Conservation (phyloP, 148 eudicot species). For the Rheum nobile region DNA sequence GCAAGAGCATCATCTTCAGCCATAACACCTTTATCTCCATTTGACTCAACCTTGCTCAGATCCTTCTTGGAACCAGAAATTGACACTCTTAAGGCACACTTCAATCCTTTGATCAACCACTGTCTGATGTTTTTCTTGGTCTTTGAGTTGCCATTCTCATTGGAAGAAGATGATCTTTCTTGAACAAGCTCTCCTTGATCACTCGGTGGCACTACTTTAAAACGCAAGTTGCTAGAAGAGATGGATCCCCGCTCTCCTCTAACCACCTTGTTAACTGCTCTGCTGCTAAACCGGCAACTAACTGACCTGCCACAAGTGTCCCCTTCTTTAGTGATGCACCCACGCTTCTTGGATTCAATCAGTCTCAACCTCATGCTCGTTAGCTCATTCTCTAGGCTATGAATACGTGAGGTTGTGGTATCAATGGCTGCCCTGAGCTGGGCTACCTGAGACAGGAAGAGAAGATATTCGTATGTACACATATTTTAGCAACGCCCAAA, state of each 20-base stretch:
- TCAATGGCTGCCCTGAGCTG: conserved; percentile 42
- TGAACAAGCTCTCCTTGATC: not conserved
- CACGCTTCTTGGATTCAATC: conserved; percentile 7
- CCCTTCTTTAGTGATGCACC: not conserved
- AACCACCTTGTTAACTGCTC: conserved; percentile 23
- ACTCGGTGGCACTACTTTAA: conserved; percentile 5
- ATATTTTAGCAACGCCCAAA: not conserved
- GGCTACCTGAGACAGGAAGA: conserved; percentile 3
- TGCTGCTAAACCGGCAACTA: conserved; percentile 38
- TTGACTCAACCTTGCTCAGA: not conserved
- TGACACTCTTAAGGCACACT: conserved; percentile 26
- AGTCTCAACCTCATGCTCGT: conserved; percentile 35
- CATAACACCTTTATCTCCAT: not conserved
- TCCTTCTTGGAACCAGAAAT: not conserved
- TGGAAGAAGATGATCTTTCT: not conserved
- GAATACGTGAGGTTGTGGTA: conserved; percentile 43
- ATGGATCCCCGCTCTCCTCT: conserved; percentile 58
- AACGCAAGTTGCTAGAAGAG: conserved; percentile 30
- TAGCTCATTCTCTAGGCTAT: conserved; percentile 44
- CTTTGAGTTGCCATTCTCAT: not conserved
- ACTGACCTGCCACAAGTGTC: conserved; percentile 28
- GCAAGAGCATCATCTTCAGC: not conserved
- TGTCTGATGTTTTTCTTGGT: conserved; percentile 29
- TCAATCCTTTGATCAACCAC: conserved; percentile 41
- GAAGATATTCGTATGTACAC: not conserved